phyloP scores from a whole-genome alignment of 768 basidiomycete species.

The Naganishia kalamii region DNA sequence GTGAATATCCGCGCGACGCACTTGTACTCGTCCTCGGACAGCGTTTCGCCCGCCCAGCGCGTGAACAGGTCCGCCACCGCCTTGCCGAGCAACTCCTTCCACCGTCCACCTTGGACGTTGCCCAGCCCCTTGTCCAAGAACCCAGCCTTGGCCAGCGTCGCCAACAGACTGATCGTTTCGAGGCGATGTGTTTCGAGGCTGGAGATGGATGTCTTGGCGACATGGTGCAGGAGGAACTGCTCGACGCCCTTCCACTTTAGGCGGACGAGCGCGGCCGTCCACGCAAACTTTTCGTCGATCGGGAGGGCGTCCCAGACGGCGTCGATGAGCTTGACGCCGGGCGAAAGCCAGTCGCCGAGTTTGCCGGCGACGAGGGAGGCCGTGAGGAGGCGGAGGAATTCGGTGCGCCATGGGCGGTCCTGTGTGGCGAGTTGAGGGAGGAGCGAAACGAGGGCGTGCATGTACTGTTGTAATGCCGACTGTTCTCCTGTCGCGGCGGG shows the following conservation, averaged over 20 bases:
- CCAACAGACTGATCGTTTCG: constrained; percentile 38
- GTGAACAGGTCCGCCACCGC: constrained; percentile 8
- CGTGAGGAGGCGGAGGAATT: constrained; percentile 27
- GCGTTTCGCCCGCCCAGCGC: not conserved
- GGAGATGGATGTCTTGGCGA: constrained; percentile 32
- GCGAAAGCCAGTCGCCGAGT: constrained; percentile 42
- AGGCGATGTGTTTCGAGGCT: constrained; percentile 29
- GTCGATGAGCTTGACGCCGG: constrained; percentile 36
- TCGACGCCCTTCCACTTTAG: constrained; percentile 42
- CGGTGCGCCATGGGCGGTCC: constrained; percentile 24
- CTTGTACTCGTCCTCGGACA: not conserved
- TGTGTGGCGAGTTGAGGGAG: not conserved
- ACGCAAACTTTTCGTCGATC: constrained; percentile 29
- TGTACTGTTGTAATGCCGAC: constrained; percentile 13
- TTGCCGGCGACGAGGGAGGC: constrained; percentile 39
- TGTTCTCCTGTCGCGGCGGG: constrained; percentile 22
- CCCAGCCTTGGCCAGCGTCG: constrained; percentile 39
- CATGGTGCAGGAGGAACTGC: constrained; percentile 42
- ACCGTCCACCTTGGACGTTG: constrained; percentile 44
- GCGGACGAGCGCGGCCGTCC: constrained; percentile 33
- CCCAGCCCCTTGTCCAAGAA: constrained; percentile 36
- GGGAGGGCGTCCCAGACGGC: constrained; percentile 34
- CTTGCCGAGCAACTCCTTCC: constrained; percentile 32
- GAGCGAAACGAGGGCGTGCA: constrained; percentile 11
- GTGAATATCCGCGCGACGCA: not conserved